Base-by-base conservation (phyloP, 257 asterid genomes). In the Capsicum baccatum region DNA sequence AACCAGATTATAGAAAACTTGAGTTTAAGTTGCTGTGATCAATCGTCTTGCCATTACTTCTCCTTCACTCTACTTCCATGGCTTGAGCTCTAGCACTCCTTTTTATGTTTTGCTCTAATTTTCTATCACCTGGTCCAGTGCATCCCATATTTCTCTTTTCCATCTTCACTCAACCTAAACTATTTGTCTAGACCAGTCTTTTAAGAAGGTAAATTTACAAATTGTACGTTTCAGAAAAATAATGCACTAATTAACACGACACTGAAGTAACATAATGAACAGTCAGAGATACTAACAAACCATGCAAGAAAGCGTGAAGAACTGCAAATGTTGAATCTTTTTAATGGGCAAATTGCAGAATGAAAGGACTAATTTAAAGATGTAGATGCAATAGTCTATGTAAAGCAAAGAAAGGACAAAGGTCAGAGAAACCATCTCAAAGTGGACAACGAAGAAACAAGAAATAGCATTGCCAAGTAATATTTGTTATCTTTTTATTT, bases 161-260 rank as follows among this genome's bases (percentile, higher is more conserved):
- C 44, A 74, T 74, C 80, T 74, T 74, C 59, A 74, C 60, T 50
- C 80, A 50, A 74, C 8, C 80, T 50, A 74, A 66, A 74, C 39
- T 19, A 50, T 74, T 74, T 74, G 12, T 1, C 44, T 13, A 35
- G 6, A 74, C 80, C 42, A 50, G 60, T 74, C 56, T 48, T 19
- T 10, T 50, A 50, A 74, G 80, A 74, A 50, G 80, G 10, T n/a
- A 73, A n/a, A 48, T 50, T n/a, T 19, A 47, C 80, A 73, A 73
- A 48, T 73, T 73, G 26, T 50, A 9, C 11, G 19, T 74, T 73
- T 48, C 17, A 50, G 60, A 74, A 74, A 54, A 74, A 74, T 50
- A 21, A 74, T 12, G 26, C 10, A 74, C 19, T 48, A 50, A 13
- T 74, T 50, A 12, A 21, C 19, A 50, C 12, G 21, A 74, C 21